Evolutionary conservation across 345 rosid species (phyloP), one percentile per base, ranked within the genome.

Genomic region (Brassica incana): DNA sequence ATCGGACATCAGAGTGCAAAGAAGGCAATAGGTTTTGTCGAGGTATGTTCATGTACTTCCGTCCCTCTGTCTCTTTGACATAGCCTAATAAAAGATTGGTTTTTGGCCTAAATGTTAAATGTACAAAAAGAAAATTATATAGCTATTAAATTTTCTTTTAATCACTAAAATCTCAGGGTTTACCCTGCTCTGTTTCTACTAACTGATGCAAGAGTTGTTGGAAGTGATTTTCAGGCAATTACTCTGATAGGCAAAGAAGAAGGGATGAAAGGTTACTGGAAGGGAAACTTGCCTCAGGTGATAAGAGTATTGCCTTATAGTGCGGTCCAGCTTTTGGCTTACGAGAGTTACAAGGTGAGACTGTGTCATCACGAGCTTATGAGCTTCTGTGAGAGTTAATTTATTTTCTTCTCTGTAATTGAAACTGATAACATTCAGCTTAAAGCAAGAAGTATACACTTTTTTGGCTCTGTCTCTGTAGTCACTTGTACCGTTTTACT

Each of bases 211-310:
- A 60, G 58, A 20, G 16, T 71, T 30, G 54, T 23, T 66, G 69
- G 15, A 59, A 40, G 11, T 48, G 32, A 73, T 70, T 15, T 85
- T 72, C 82, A 95, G 98, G 99, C 99, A 29, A 85, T 90, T 15
- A 67, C 86, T 62, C 48, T 89, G 85, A 88, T 93, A 77, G 93
- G 90, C 52, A 91, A 93, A 84, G 97, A 95, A 76, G 97, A 90
- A 81, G 99, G 99, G 70, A 56, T 95, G 11, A 95, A 90, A 85
- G 98, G 99, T n/a, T 95, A 91, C 65, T 91, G 99, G 99, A 95
- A 95, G 76, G 99, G 98, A 77, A 95, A 95, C 82, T 89, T 95
- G 66, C 99, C 99, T 27, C 99, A 95, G 99, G 93, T 95, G 77
- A 88, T 95, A 80, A 82, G 99, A 69, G 82, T 95, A 45, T 77